Evolutionary conservation across 768 basidiomycete genomes (phyloP), one percentile per base, ranked within the genome.

Genomic region (Russula abietina): DNA sequence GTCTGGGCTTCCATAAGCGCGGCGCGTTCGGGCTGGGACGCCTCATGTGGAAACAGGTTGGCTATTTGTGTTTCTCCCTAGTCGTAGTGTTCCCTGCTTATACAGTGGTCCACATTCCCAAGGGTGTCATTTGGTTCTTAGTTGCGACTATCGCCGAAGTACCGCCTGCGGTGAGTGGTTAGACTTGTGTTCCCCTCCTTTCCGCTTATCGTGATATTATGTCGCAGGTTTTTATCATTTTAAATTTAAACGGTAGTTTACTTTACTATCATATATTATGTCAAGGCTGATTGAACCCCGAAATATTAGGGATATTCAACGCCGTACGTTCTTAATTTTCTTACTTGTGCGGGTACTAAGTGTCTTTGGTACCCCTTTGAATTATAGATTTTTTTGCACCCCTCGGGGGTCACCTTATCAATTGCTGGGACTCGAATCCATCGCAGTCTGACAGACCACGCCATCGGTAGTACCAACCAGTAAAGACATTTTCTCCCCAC

Each of bases 31-130:
- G 38, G 28, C 1, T 55, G 22, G 53, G 53, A 17, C 22, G 33
- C 22, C 38, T 39, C 53, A 1, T 55, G 53, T 55, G 53, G 53
- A 55, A 24, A 55, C 53, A 55, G 52, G 52, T 53, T n/a, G 11
- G 52, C 4, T 38, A n/a, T 36, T 12, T 11, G 52, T 8, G 6
- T n/a, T 19, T 36, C 52, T 24, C n/a, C 0, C 33, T 53, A 10
- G 33, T 12, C 52, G 12, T 53, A n/a, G 12, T 14, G 12, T 38
- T 53, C 16, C 38, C 33, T 33, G 9, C 12, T 36, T n/a, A 53
- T 14, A 14, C 5, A 22, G 10, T 4, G 14, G 14, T 36, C n/a
- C 33, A n/a, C n/a, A 10, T 53, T 53, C 33, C 12, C n/a, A 36
- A 53, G 53, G 53, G 53, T 17, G 36, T 55, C 38, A 26, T 55